Base-by-base conservation (phyloP, 768 basidiomycete genomes). In the Pleurotus salmoneostramineus region DNA sequence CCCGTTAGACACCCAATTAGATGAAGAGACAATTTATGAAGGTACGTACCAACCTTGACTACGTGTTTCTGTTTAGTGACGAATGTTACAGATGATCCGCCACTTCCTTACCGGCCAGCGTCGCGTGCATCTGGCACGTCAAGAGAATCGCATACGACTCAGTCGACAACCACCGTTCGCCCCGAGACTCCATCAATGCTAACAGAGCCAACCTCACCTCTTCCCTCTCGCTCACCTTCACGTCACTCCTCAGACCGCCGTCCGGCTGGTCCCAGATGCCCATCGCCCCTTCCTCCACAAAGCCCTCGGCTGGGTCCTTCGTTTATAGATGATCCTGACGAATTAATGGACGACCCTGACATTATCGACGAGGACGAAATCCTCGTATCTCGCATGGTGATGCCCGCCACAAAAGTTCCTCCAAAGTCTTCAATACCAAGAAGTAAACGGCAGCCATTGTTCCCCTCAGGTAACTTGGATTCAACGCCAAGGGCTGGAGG, bases 1-100 rank as follows among this genome's bases (percentile, higher is more conserved):
- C 46, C 61, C 80, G 55, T 64, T 73, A 5, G 65, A 80, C 62
- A 82, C 83, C 12, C 71, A 65, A 32, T 76, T 82, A 3, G 66
- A 79, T 12, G 86, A 88, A 62, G 82, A 82, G 32, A 89, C 85
- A 2, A 91, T 93, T 62, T 89, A 89, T 63, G 91, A 93, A 83
- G 89, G 91, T 86, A 64, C 31, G 77, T 17, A 60, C 40, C 15
- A 32, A 27, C 17, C 31, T 37, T 47, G 33, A 12, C 27, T 33
- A 27, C 21, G 21, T 27, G 21, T 31, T 32, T 31, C 48, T 62
- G 46, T 32, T 37, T 57, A 17, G 59, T 64, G 35, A 17, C 46
- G 27, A 56, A 52, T 35, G 56, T 35, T 59, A 3, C 61, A 90
- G 88, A 91, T 67, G 83, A 83, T 45, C 85, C 80, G 37, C 84